Evolutionary conservation across 768 basidiomycete genomes (phyloP).

Genomic region (Aureoboletus auriporus): DNA sequence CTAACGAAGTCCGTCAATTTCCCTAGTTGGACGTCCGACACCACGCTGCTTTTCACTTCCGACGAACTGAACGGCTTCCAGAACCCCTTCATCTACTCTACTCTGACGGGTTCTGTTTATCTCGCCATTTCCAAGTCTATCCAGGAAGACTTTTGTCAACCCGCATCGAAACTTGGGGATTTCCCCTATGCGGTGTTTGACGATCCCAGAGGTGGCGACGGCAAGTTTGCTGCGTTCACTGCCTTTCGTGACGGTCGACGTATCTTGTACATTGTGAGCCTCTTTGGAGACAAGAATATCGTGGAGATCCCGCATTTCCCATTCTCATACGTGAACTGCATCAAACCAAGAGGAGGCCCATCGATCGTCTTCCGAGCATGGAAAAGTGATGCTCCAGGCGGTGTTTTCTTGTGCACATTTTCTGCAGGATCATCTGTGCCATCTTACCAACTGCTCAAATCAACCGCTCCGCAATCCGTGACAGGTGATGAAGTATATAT

Average conservation of each 20-base stretch:
- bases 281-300: slow-evolving; percentile 4
- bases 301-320: slow-evolving; percentile 1
- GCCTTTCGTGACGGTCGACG: slow-evolving; percentile 28
- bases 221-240: slow-evolving; percentile 25
- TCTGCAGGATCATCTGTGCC: slow-evolving; percentile 9
- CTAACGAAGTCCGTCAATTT: slow-evolving; percentile 33
- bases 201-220: neutral
- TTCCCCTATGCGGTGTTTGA: slow-evolving; percentile 23
- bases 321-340: slow-evolving; percentile 10
- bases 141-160: slow-evolving; percentile 23
- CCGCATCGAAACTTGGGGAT: slow-evolving; percentile 14
- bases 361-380: slow-evolving; percentile 12
- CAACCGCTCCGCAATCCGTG: slow-evolving; percentile 10
- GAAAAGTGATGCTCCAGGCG: neutral
- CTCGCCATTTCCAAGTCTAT: slow-evolving; percentile 17
- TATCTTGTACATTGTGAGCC: slow-evolving; percentile 30
- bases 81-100: slow-evolving; percentile 38
- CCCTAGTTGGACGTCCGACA: slow-evolving; percentile 39
- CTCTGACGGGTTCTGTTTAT: slow-evolving; percentile 27
- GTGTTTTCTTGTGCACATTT: slow-evolving; percentile 9
- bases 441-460: slow-evolving; percentile 3
- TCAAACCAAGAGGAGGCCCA: neutral
- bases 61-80: slow-evolving; percentile 57
- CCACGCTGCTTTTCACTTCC: slow-evolving; percentile 52
- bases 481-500: slow-evolving; percentile 1